Base-by-base conservation (phyloP, 2,329 filamentous ascomycete genomes). In the Botrytis paeoniae region DNA sequence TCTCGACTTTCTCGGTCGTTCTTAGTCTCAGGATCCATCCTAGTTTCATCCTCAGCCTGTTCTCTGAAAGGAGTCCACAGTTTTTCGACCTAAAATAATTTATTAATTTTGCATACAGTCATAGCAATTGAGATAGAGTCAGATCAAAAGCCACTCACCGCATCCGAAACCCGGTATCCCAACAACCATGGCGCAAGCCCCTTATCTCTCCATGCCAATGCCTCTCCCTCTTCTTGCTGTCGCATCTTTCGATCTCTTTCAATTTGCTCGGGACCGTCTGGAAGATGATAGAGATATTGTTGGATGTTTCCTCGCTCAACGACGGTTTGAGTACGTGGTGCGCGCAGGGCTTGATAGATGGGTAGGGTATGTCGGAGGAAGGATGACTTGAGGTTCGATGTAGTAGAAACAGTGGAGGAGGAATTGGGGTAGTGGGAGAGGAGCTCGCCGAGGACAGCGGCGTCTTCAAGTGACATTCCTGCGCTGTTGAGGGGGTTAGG, bases 381-480 rank as follows among this genome's bases (percentile, higher is more conserved):
- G 37, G 48, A 35, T 7, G 48, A 68, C 29, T 68, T 68, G 37
- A 37, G 9, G 35, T 39, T 29, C 9, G 48, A 18, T 10, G 81
- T 63, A 7, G 68, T n/a, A 22, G 65, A 22, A 20, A n/a, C 8
- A 1, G 37, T 29, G 16, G 37, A 63, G 18, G 16, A 71, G 18
- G 60, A 71, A n/a, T 22, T 51, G n/a, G 35, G 41, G 22, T 75
- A 72, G 75, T 83, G 83, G 0, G 83, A 83, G 0, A 90, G 83
- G 72, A 87, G 88, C 62, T 89, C 81, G 0, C 89, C 88, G 0
- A 90, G 82, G 0, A 89, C 86, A 4, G 86, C 86, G 0, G 83
- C 88, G 71, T 91, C 89, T 79, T 91, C 89, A 1, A 90, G 82
- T 6, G 86, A 85, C 88, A 90, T 89, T 3, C 88, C 88, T 0